Conservation (phyloP, 345 rosid genomes). For the Punica granatum region DNA sequence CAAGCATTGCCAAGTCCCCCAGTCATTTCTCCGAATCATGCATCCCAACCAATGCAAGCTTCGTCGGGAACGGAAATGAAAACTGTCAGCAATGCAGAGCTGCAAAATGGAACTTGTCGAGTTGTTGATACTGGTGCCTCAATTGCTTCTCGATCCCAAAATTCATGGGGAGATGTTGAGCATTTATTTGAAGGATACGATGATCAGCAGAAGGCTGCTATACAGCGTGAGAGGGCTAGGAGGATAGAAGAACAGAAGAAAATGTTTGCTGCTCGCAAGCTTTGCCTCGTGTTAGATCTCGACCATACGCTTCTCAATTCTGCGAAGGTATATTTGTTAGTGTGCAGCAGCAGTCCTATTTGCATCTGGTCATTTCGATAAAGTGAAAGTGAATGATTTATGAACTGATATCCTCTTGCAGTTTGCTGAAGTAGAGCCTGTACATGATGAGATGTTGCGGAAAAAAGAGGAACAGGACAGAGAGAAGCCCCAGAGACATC, state of each 20-base stretch:
- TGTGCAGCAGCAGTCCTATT: neutral
- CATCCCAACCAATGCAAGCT: conserved; percentile 31
- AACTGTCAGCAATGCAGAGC: conserved; percentile 24
- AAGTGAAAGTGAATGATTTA: neutral
- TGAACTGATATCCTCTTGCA: conserved; percentile 17
- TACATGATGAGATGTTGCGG: conserved; percentile 77
- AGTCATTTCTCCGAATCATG: conserved; percentile 26
- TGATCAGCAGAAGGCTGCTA: conserved; percentile 80
- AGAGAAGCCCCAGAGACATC: conserved; percentile 74
- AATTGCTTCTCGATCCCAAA: conserved; percentile 36
- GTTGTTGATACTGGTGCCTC: conserved; percentile 28
- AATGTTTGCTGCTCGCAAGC: conserved; percentile 81
- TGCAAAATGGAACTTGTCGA: conserved; percentile 25
- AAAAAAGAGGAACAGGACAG: conserved; percentile 96
- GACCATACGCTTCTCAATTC: conserved; percentile 99
- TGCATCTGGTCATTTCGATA: neutral
- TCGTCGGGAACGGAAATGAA: conserved; percentile 28
- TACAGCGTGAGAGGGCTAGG: conserved; percentile 86
- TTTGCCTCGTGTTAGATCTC: conserved; percentile 92
- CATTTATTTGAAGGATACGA: conserved; percentile 87
- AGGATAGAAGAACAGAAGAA: conserved; percentile 94
- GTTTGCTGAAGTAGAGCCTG: conserved; percentile 81
- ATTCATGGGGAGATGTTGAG: conserved; percentile 83
- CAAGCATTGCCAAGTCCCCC: conserved; percentile 37
- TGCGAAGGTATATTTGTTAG: conserved; percentile 55